Conservation (phyloP, 2,329 filamentous ascomycete genomes). For the Pseudocercospora cruenta region DNA sequence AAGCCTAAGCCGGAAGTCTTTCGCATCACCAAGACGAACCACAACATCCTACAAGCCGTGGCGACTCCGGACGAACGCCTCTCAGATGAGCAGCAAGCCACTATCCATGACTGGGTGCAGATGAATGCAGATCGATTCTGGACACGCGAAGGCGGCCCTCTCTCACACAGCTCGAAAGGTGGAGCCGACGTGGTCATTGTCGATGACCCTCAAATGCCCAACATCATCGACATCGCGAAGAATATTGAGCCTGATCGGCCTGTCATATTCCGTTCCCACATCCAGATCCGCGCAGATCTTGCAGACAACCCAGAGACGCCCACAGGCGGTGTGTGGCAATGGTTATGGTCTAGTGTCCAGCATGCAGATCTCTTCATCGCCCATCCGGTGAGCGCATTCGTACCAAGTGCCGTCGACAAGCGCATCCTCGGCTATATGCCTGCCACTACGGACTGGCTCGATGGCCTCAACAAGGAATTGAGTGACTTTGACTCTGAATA, state of each 20-base stretch:
- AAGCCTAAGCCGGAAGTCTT: conserved; percentile 80
- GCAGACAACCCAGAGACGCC: conserved; percentile 62
- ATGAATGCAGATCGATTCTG: conserved; percentile 77
- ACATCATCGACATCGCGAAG: conserved; percentile 75
- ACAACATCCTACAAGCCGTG: conserved; percentile 86
- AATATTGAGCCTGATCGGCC: conserved; percentile 70
- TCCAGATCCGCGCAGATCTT: conserved; percentile 78
- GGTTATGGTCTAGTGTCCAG: conserved; percentile 73
- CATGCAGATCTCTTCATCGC: conserved; percentile 78
- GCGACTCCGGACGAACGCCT: conserved; percentile 67
- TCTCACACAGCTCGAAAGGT: conserved; percentile 66
- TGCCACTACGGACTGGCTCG: conserved; percentile 81
- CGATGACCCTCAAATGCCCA: conserved; percentile 84
- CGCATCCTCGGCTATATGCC: conserved; percentile 75
- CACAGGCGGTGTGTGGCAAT: conserved; percentile 74
- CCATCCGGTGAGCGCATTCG: conserved; percentile 76
- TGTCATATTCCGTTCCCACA: conserved; percentile 80
- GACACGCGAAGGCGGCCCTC: conserved; percentile 68
- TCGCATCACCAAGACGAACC: conserved; percentile 81
- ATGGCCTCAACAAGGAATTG: conserved; percentile 78
- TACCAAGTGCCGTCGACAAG: conserved; percentile 68
- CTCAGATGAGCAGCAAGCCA: conserved; percentile 61
- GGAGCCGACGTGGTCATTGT: conserved; percentile 78
- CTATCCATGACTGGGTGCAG: conserved; percentile 71
- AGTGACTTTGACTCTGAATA: conserved; percentile 71